A percentile compares a stretch with the other conserved stretches of the same genome.
phyloP scores from a whole-genome alignment of 805 yeast species.

The Myxozyma kluyveri region DNA sequence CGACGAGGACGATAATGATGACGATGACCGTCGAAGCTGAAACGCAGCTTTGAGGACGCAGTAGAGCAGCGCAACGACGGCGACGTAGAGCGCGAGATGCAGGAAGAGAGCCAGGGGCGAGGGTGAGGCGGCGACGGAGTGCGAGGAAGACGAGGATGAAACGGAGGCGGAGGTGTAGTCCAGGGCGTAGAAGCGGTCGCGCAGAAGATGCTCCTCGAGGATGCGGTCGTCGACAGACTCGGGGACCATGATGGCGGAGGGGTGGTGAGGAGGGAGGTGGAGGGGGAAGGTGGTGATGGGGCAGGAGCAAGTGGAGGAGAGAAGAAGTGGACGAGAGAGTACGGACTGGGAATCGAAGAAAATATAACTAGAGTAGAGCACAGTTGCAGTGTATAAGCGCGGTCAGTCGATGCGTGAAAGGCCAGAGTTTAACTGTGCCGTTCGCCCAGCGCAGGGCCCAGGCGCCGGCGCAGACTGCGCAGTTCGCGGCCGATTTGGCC shows the following conservation, averaged over 20 bases:
- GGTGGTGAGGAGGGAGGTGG: not conserved
- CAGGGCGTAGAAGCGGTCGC: slow-evolving; percentile 22
- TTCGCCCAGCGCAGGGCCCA: no score
- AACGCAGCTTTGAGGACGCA: slow-evolving; percentile 5
- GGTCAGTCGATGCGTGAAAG: no score
- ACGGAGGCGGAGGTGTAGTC: slow-evolving; percentile 24
- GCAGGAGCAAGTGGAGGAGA: not conserved
- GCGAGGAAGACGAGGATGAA: no score
- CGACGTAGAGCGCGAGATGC: not conserved
- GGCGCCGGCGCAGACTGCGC: no score
- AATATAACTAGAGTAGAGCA: no score
- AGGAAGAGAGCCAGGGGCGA: slow-evolving; percentile 6
- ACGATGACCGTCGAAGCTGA: no score
- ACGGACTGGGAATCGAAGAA: not conserved
- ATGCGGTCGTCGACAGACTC: slow-evolving; percentile 30
- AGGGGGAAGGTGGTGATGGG: not conserved
- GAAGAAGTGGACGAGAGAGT: not conserved
- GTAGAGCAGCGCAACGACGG: slow-evolving; percentile 3
- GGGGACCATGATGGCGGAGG: slow-evolving; percentile 22
- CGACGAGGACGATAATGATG: no score
- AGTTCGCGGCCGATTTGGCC: no score
- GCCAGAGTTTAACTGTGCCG: no score
- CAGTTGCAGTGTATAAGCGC: no score
- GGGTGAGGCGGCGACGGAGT: slow-evolving; percentile 12
- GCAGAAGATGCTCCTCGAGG: slow-evolving; percentile 27